A percentile compares a stretch with the other conserved stretches of the same genome.
These are phyloP conservation scores for Fusarium concolor DNA, from an alignment of 2,329 filamentous ascomycete genomes.

Conservation along the genomic window DNA sequence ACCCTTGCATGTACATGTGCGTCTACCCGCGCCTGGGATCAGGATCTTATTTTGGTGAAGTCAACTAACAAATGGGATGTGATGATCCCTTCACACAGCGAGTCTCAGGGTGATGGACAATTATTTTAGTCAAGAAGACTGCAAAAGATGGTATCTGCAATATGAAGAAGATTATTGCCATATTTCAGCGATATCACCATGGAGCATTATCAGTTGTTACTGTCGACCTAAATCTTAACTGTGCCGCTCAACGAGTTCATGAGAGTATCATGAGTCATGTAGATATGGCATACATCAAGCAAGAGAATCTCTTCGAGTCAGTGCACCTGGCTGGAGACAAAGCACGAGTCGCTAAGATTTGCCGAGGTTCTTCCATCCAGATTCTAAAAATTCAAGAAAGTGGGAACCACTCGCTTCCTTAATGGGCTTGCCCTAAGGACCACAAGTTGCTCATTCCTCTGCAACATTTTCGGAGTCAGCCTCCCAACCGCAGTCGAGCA, in stretches of 20 bases:
- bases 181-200: neutral
- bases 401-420: constrained; percentile 47
- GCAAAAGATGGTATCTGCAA: neutral
- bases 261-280: constrained; percentile 23
- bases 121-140: neutral
- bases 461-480: constrained; percentile 50
- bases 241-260: neutral
- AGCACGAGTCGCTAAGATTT: too few relatives aligned
- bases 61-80: neutral
- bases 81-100: neutral
- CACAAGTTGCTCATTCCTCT: constrained; percentile 51
- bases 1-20: constrained; percentile 15
- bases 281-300: neutral
- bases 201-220: neutral
- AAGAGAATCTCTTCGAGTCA: constrained; percentile 1
- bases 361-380: constrained; percentile 70
- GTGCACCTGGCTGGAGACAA: neutral
- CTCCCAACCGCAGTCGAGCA: constrained; percentile 48
- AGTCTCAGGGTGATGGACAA: neutral
- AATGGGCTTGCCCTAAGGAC: constrained; percentile 58
- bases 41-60: constrained; percentile 30
- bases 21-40: constrained; percentile 10
- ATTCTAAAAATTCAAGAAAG: constrained; percentile 24
- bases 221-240: neutral
- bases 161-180: too few relatives aligned